Conservation (phyloP, 352 stramenopile genomes). For the Phytophthora tentaculata region DNA sequence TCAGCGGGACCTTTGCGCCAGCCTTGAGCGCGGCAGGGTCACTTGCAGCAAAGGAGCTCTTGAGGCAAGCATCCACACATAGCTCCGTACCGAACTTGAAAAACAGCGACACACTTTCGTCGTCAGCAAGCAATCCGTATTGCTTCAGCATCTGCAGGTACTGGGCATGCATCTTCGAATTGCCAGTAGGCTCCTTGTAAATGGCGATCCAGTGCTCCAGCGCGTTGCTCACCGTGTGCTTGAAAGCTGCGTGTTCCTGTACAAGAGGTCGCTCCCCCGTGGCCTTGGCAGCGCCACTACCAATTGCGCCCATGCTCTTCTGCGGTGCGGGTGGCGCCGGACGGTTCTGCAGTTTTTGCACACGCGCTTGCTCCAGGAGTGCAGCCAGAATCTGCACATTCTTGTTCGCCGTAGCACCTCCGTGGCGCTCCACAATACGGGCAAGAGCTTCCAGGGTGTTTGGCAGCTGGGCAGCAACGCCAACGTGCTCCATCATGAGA, state of each 20-base stretch:
- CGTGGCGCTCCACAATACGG: constrained; percentile 85
- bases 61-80: constrained; percentile 97
- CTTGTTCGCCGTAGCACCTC: constrained; percentile 74
- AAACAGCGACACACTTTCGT: constrained; percentile 98
- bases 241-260: constrained; percentile 83
- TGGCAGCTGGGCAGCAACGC: constrained; percentile 88
- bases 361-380: constrained; percentile 79
- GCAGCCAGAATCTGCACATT: constrained; percentile 87
- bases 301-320: constrained; percentile 71
- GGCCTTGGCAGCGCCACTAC: constrained; percentile 43
- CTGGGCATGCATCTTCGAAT: constrained; percentile 96
- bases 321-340: constrained; percentile 23
- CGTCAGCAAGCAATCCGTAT: constrained; percentile 95
- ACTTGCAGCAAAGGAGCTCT: constrained; percentile 71
- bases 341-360: constrained; percentile 51
- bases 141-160: constrained; percentile 98
- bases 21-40: constrained; percentile 43
- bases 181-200: constrained; percentile 92
- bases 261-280: constrained; percentile 50
- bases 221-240: constrained; percentile 90
- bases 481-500: constrained; percentile 94
- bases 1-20: constrained; percentile 62
- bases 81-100: constrained; percentile 96
- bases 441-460: constrained; percentile 94
- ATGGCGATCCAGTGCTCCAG: constrained; percentile 99